Percentiles rank a stretch among this genome's conserved stretches.
These are phyloP conservation scores for Heimioporus retisporus DNA, from an alignment of 1,284 basidiomycete species.

Conservation along the genomic window DNA sequence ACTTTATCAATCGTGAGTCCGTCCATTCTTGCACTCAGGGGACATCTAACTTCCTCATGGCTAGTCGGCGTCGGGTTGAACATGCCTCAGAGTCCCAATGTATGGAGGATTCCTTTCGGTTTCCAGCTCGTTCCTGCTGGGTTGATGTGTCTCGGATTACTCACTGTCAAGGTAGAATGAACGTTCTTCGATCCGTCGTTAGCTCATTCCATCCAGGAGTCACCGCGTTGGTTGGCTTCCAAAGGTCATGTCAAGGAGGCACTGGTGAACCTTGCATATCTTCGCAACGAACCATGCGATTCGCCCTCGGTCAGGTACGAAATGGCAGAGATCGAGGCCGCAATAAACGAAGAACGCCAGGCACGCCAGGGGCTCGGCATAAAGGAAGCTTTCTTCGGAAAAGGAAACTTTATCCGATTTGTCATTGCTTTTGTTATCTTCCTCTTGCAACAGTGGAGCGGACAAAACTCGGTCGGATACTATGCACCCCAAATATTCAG, in stretches of 20 bases:
- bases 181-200: conserved; percentile 14
- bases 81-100: conserved; percentile 54
- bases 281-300: conserved; percentile 62
- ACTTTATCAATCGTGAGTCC: conserved; percentile 77
- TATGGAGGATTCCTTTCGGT: conserved; percentile 83
- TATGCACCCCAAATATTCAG: conserved; percentile 82
- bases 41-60: conserved; percentile 1
- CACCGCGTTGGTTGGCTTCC: conserved; percentile 71
- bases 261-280: conserved; percentile 60
- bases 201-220: conserved; percentile 59
- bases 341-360: conserved; percentile 69
- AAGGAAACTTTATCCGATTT: conserved; percentile 79
- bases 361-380: conserved; percentile 66
- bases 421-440: conserved; percentile 61
- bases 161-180: conserved; percentile 70
- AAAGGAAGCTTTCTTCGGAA: conserved; percentile 78
- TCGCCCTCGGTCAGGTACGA: conserved; percentile 65
- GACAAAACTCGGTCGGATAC: conserved; percentile 73
- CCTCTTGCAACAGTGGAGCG: conserved; percentile 71
- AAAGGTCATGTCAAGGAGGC: conserved; percentile 64
- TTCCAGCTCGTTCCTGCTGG: conserved; percentile 84
- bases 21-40: background rate
- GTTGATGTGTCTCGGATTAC: conserved; percentile 78
- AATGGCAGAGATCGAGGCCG: conserved; percentile 71
- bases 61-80: conserved; percentile 72